A percentile compares a stretch with the other conserved stretches of the same genome.
phyloP scores from a whole-genome alignment of 345 rosid species.

The Moricandia arvensis region DNA sequence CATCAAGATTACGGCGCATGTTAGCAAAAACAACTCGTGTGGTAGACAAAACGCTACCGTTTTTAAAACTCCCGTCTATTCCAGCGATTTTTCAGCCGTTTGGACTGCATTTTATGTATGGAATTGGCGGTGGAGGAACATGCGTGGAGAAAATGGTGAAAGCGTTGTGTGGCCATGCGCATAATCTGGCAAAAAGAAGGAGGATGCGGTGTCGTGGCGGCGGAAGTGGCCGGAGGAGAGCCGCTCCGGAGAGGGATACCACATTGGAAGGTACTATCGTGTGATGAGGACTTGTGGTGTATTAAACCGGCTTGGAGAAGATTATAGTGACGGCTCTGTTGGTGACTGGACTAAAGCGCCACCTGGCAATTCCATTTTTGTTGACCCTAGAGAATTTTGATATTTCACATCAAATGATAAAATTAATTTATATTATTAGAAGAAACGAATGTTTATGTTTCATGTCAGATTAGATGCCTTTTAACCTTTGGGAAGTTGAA shows the following conservation, averaged over 20 bases:
- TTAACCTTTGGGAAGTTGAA: not conserved
- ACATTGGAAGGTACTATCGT: conserved; percentile 76
- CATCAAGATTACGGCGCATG: conserved; percentile 46
- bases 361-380: conserved; percentile 78
- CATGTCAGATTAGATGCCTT: conserved; percentile 3
- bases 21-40: conserved; percentile 62
- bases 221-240: conserved; percentile 66
- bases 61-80: conserved; percentile 68
- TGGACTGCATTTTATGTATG: conserved; percentile 77
- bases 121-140: conserved; percentile 85
- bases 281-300: conserved; percentile 81
- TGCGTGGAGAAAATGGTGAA: conserved; percentile 49
- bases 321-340: conserved; percentile 62
- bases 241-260: conserved; percentile 72
- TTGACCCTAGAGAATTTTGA: conserved; percentile 89
- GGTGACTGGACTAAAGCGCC: conserved; percentile 92
- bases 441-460: not conserved
- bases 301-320: conserved; percentile 81
- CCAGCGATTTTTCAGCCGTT: conserved; percentile 82
- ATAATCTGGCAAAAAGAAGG: conserved; percentile 69
- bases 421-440: not conserved
- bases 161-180: conserved; percentile 68
- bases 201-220: conserved; percentile 74
- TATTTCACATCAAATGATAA: not conserved
- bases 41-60: conserved; percentile 73